These are phyloP conservation scores for Microcyclosporella mali DNA, from an alignment of 2,329 filamentous ascomycete species.

Conservation along the genomic window DNA sequence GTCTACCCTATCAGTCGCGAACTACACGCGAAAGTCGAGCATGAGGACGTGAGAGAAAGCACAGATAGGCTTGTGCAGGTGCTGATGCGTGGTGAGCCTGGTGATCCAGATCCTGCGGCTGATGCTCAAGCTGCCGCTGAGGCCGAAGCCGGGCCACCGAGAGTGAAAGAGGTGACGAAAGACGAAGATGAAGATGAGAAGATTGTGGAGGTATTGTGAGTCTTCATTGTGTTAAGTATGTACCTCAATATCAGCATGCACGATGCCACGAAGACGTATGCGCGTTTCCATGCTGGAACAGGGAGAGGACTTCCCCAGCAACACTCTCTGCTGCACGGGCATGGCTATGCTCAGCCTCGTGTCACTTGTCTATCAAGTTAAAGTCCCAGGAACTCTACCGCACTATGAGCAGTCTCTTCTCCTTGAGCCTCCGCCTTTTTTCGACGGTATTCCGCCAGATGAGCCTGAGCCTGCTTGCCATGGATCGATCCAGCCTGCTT, in stretches of 20 bases:
- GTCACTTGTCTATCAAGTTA: too few species aligned
- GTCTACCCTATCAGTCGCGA: slow-evolving; percentile 89
- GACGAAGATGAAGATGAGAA: slow-evolving; percentile 27
- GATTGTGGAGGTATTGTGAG: slow-evolving; percentile 20
- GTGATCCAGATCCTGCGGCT: slow-evolving; percentile 37
- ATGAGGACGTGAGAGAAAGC: slow-evolving; percentile 74
- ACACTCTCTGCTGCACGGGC: too few species aligned
- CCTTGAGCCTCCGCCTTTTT: slow-evolving; percentile 25
- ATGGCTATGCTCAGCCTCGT: too few species aligned
- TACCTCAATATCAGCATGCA: background rate
- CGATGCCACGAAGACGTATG: too few species aligned
- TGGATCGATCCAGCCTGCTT: slow-evolving; percentile 20
- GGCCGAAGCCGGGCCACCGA: slow-evolving; percentile 22
- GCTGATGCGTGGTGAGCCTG: slow-evolving; percentile 71
- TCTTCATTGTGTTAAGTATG: too few species aligned
- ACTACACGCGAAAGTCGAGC: slow-evolving; percentile 68
- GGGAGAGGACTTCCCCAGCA: too few species aligned
- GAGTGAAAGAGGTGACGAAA: slow-evolving; percentile 38
- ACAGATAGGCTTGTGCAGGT: slow-evolving; percentile 89
- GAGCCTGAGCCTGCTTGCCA: slow-evolving; percentile 21
- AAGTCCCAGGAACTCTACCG: slow-evolving; percentile 14
- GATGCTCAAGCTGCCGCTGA: slow-evolving; percentile 28
- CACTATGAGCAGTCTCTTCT: slow-evolving; percentile 22
- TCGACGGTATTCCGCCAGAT: slow-evolving; percentile 23
- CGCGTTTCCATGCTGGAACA: too few species aligned